Evolutionary conservation across 1,284 basidiomycete species (phyloP).

Genomic region (Moniliophthora roreri): DNA sequence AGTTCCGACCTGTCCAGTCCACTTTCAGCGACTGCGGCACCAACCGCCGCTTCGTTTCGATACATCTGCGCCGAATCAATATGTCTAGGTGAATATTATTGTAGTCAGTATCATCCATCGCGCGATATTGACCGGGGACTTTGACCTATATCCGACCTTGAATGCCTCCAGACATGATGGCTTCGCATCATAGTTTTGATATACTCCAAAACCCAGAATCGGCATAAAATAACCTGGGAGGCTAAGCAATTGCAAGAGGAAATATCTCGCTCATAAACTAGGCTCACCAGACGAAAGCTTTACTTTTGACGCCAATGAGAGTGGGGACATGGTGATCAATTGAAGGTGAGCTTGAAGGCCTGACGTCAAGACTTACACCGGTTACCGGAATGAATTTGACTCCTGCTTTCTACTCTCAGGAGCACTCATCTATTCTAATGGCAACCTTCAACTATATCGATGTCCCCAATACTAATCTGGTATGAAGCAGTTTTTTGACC

Average conservation of each 20-base stretch:
- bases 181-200: slow-evolving; percentile 62
- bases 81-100: slow-evolving; percentile 42
- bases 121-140: background rate
- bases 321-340: slow-evolving; percentile 1
- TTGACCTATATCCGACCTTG: slow-evolving; percentile 72
- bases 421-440: background rate
- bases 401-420: too few species aligned
- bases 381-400: background rate
- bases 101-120: background rate
- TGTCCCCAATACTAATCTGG: background rate
- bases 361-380: background rate
- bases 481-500: background rate
- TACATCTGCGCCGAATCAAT: slow-evolving; percentile 76
- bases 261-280: background rate
- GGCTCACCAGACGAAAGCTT: slow-evolving; percentile 12
- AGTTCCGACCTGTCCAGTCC: slow-evolving; percentile 53
- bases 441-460: background rate
- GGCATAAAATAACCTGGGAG: slow-evolving; percentile 68
- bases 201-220: slow-evolving; percentile 82
- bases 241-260: too few species aligned
- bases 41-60: slow-evolving; percentile 68
- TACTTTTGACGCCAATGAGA: slow-evolving; percentile 8
- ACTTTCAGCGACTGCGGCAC: slow-evolving; percentile 55
- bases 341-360: background rate
- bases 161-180: slow-evolving; percentile 69